Evolutionary conservation across 306 rosid genomes (phyloP).

Genomic region (Oxytropis ochrocephala): DNA sequence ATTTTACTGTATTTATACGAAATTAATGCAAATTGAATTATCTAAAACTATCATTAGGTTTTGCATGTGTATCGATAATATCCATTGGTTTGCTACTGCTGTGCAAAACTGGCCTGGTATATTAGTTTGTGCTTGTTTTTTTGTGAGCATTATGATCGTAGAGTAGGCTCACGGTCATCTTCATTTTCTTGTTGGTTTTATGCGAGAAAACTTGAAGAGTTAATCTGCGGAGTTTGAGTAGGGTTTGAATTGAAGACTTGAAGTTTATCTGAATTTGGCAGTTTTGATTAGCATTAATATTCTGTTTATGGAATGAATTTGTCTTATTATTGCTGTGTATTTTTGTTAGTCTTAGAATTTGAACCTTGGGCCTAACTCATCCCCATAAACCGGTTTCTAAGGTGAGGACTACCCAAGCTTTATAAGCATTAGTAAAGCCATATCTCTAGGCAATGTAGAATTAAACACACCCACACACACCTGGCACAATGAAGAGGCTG

Average conservation of each 20-base stretch:
- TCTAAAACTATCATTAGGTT: neutral
- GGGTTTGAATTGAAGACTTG: neutral
- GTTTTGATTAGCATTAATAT: neutral
- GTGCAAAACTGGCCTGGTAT: neutral
- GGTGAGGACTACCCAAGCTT: too few species aligned
- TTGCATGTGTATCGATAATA: neutral
- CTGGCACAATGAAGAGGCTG: neutral
- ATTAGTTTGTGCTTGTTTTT: conserved; percentile 3
- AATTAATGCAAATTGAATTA: neutral
- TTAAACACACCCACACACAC: neutral
- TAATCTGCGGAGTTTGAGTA: neutral
- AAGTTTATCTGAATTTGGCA: neutral
- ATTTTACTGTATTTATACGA: neutral
- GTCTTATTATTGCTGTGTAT: neutral
- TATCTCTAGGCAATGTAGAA: too few species aligned
- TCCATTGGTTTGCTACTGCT: neutral
- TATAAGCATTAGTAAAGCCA: too few species aligned
- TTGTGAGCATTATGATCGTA: neutral
- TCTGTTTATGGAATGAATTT: conserved; percentile 11
- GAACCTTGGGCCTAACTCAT: neutral
- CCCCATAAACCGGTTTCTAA: neutral
- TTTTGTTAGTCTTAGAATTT: neutral
- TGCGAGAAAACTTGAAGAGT: conserved; percentile 7
- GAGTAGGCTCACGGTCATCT: conserved; percentile 5
- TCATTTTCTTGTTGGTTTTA: conserved; percentile 10